These are phyloP conservation scores for Hippophae tibetana DNA, from an alignment of 306 rosid genomes.

Conservation along the genomic window DNA sequence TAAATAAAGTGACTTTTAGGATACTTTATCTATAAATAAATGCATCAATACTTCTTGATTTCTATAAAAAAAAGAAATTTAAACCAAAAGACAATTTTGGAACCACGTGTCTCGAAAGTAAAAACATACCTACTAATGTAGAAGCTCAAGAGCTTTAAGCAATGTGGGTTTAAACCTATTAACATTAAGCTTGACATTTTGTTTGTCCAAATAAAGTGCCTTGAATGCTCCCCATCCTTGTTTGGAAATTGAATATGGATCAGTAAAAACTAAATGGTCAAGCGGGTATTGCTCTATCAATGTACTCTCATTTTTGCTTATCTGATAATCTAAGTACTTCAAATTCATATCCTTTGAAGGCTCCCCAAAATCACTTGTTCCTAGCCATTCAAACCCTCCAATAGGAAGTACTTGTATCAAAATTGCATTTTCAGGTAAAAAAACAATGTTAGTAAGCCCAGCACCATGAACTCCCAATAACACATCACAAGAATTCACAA, in stretches of 20 bases:
- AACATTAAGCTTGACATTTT: conserved; percentile 57
- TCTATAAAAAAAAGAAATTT: no score
- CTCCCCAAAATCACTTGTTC: conserved; percentile 32
- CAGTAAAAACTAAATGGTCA: conserved; percentile 42
- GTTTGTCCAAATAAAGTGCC: conserved; percentile 59
- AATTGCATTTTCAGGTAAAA: conserved; percentile 72
- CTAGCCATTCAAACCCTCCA: conserved; percentile 73
- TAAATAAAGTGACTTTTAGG: no score
- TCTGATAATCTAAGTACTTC: conserved; percentile 66
- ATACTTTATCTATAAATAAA: no score
- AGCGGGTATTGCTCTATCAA: conserved; percentile 53
- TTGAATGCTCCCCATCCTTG: conserved; percentile 47
- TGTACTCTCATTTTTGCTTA: conserved; percentile 59
- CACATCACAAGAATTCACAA: conserved; percentile 81
- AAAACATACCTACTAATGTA: conserved; percentile 29
- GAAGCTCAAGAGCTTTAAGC: conserved; percentile 61
- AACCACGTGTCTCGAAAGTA: no score
- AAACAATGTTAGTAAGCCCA: conserved; percentile 78
- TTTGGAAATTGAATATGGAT: conserved; percentile 37
- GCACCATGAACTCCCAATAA: conserved; percentile 94
- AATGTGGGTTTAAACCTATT: conserved; percentile 59
- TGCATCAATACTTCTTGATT: no score
- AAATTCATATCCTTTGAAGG: conserved; percentile 65
- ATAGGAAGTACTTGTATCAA: conserved; percentile 66
- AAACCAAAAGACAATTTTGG: no score